These are phyloP conservation scores for Tylopilus cervinicoccineus DNA, from an alignment of 768 basidiomycete genomes.

Conservation along the genomic window DNA sequence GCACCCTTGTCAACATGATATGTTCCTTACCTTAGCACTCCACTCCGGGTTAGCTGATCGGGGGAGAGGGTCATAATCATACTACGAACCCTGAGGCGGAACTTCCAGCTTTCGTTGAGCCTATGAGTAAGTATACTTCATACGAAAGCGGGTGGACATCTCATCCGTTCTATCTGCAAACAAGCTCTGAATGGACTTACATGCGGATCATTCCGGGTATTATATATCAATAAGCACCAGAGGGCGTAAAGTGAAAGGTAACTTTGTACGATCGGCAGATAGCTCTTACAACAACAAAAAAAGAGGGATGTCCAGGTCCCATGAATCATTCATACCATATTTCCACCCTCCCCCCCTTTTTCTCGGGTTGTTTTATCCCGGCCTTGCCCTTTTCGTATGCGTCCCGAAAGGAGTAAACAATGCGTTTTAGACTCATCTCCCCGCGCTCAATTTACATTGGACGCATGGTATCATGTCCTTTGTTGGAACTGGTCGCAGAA, in stretches of 20 bases:
- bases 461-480: not conserved
- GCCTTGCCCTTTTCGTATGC: not conserved
- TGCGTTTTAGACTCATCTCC: not conserved
- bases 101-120: slow-evolving; percentile 2
- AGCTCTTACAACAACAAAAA: not conserved
- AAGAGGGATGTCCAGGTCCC: not conserved
- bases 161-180: slow-evolving; percentile 24
- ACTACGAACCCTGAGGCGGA: slow-evolving; percentile 5
- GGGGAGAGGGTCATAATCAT: too few relatives aligned
- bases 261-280: slow-evolving; percentile 14
- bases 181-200: slow-evolving; percentile 12
- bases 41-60: slow-evolving; percentile 8
- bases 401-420: not conserved
- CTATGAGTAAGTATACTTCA: slow-evolving; percentile 18
- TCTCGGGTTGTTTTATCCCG: not conserved
- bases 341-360: not conserved
- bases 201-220: slow-evolving; percentile 27
- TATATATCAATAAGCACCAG: slow-evolving; percentile 3
- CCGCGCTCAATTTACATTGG: slow-evolving; percentile 3
- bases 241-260: slow-evolving; percentile 15
- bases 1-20: slow-evolving; percentile 10
- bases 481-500: not conserved
- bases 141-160: slow-evolving; percentile 16
- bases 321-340: slow-evolving; percentile 8
- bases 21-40: slow-evolving; percentile 3